Evolutionary conservation across 1,284 basidiomycete genomes (phyloP).

Genomic region (Earliella scabrosa): DNA sequence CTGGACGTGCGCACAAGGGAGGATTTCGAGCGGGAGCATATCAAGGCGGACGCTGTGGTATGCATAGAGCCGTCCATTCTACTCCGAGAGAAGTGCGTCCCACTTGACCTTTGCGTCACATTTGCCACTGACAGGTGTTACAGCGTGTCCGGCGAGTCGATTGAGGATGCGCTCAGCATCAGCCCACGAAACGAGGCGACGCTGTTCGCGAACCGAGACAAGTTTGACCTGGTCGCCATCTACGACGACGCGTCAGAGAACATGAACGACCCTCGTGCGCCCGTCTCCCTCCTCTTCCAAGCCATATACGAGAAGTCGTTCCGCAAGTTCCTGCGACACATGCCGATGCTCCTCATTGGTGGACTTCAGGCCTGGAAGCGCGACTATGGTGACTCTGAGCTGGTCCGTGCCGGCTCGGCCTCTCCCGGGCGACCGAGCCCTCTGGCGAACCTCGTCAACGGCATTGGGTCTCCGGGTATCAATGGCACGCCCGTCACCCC

Average conservation of each 20-base stretch:
- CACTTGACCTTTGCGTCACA: neutral
- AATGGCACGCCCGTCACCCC: conserved; percentile 28
- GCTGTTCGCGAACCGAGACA: conserved; percentile 81
- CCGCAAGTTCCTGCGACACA: conserved; percentile 72
- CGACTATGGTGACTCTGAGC: conserved; percentile 59
- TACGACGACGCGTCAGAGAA: conserved; percentile 78
- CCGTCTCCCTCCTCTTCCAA: conserved; percentile 64
- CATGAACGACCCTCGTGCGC: conserved; percentile 53
- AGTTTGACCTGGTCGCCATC: conserved; percentile 90
- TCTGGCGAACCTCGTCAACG: conserved; percentile 16
- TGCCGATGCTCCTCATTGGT: conserved; percentile 86
- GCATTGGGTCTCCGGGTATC: conserved; percentile 15
- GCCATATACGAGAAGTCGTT: conserved; percentile 80
- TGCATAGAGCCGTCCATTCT: conserved; percentile 89
- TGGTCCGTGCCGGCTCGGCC: conserved; percentile 39
- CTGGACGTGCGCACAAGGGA: conserved; percentile 83
- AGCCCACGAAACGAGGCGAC: conserved; percentile 73
- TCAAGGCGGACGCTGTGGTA: conserved; percentile 72
- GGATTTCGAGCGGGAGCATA: conserved; percentile 78
- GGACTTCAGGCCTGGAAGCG: conserved; percentile 86
- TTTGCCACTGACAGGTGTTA: neutral
- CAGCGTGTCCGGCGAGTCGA: conserved; percentile 68
- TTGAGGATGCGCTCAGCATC: conserved; percentile 81
- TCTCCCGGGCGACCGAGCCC: conserved; percentile 12
- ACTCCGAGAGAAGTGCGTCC: conserved; percentile 65